phyloP scores from a whole-genome alignment of 2,329 filamentous ascomycete genomes.

The Arthrinium phaeospermum region DNA sequence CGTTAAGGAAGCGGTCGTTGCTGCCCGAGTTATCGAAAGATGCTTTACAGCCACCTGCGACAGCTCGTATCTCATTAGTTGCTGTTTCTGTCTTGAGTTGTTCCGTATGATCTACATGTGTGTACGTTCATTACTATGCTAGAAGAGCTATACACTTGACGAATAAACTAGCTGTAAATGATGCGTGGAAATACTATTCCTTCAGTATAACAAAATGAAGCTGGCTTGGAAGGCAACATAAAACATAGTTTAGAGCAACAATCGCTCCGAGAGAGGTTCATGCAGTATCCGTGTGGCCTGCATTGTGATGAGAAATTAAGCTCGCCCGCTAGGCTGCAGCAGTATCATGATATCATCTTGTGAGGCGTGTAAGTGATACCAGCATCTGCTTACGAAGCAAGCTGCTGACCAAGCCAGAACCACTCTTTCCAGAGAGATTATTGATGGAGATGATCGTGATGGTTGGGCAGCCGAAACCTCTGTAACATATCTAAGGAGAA shows the following conservation, averaged over 20 bases:
- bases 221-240: neutral
- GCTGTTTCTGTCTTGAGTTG: neutral
- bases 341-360: constrained; percentile 8
- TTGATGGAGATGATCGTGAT: neutral
- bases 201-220: too few relatives aligned
- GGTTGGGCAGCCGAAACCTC: neutral
- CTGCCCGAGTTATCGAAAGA: neutral
- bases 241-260: neutral
- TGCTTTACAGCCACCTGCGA: neutral
- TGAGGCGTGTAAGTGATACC: neutral
- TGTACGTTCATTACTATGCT: neutral
- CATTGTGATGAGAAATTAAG: constrained; percentile 3
- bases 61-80: neutral
- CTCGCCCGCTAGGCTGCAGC: neutral
- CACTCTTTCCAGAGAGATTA: neutral
- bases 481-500: neutral
- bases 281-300: neutral
- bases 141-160: neutral
- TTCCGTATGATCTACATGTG: too few relatives aligned
- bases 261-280: neutral
- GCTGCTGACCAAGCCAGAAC: neutral
- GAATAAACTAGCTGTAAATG: neutral
- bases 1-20: neutral
- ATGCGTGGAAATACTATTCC: neutral
- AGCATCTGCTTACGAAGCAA: neutral